Evolutionary conservation across 2,329 filamentous ascomycete genomes (phyloP).

Genomic region (Colletotrichum scovillei): DNA sequence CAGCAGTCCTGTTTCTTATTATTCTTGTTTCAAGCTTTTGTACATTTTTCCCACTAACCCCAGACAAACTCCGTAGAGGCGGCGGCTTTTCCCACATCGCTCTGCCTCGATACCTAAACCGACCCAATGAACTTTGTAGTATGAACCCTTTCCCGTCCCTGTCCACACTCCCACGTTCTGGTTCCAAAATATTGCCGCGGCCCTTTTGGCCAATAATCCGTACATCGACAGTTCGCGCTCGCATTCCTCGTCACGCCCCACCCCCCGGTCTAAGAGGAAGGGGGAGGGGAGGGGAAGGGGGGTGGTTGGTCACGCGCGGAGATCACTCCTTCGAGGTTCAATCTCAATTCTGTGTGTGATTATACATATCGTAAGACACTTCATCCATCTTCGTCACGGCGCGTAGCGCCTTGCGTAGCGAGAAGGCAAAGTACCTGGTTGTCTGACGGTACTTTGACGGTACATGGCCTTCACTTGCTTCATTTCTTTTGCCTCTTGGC

Average conservation of each 20-base stretch:
- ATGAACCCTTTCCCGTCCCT: neutral
- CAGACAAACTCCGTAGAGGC: slow-evolving; percentile 3
- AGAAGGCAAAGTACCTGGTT: slow-evolving; percentile 21
- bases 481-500: slow-evolving; percentile 68
- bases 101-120: neutral
- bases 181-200: neutral
- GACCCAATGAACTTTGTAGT: neutral
- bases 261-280: neutral
- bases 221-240: neutral
- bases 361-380: neutral
- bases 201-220: neutral
- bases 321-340: neutral
- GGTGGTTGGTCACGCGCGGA: neutral
- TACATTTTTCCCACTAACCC: slow-evolving; percentile 9
- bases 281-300: neutral
- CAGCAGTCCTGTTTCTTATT: neutral
- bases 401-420: slow-evolving; percentile 37
- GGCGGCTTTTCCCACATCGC: neutral
- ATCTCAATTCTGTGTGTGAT: neutral
- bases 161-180: neutral
- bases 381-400: slow-evolving; percentile 23
- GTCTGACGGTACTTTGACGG: slow-evolving; percentile 39
- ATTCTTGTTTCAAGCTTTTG: slow-evolving; percentile 20
- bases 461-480: slow-evolving; percentile 40
- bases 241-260: neutral